Evolutionary conservation across 352 stramenopile genomes (phyloP), one percentile per base, ranked within the genome.

Genomic region (Pythium biforme): DNA sequence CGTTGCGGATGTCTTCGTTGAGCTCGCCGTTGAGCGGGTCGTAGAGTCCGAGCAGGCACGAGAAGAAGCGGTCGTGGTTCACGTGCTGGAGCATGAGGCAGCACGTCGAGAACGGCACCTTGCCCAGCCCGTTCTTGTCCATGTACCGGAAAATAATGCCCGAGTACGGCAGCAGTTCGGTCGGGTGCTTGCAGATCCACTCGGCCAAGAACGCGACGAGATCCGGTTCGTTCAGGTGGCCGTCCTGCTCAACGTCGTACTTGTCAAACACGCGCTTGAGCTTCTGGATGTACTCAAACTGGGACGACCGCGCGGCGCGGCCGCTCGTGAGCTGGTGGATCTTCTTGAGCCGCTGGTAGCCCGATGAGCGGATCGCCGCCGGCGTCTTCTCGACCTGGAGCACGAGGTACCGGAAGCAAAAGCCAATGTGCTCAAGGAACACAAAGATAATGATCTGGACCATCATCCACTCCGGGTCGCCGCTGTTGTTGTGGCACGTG

Each of bases 51-150:
- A 95, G 58, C 15, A 95, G 59, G 60, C 83, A 92, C 27, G 84
- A 93, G 64, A 95, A 92, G 68, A 95, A 95, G 3, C 86, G 86
- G 59, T 95, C 86, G 62, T 93, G 86, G 67, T 95, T 89, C 45
- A 93, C 86, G 55, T 95, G 86, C 63, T 93, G 83, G 47, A 95
- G 83, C 79, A 95, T 92, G 23, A 95, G 73, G 50, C 83, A 95
- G 59, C 83, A 92, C 22, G 86, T 93, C 33, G 86, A 79, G 41
- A 95, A 95, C 4, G 82, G 83, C 37, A 95, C 80, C 22, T 83
- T 79, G 40, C 86, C 86, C 22, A 95, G 53, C 17, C 81, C 74
- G 60, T 86, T 91, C 65, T 95, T 95, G 71, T 95, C 86, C 86
- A 95, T 93, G 65, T 95, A 95, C 2, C 86, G 79, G 72, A 93